These are phyloP conservation scores for Themeda triandra DNA, from an alignment of 176 grass and related monocot species.

Conservation along the genomic window DNA sequence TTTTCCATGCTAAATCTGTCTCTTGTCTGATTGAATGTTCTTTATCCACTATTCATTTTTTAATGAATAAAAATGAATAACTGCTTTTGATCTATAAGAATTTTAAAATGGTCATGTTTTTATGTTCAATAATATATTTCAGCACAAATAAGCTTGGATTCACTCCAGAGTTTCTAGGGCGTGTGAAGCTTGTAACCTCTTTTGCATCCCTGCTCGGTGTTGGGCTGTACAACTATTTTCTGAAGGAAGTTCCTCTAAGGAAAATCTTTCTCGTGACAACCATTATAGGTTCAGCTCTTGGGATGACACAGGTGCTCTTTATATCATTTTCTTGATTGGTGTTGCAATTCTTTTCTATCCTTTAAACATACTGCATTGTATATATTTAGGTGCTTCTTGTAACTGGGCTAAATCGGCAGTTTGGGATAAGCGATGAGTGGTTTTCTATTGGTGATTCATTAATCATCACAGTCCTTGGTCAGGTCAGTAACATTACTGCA, in stretches of 20 bases:
- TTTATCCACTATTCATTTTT: neutral
- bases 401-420: slow-evolving; percentile 75
- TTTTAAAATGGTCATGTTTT: slow-evolving; percentile 12
- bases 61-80: neutral
- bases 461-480: slow-evolving; percentile 96
- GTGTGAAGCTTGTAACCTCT: slow-evolving; percentile 93
- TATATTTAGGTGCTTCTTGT: slow-evolving; percentile 77
- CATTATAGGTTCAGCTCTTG: slow-evolving; percentile 86
- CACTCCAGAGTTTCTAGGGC: slow-evolving; percentile 96
- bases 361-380: slow-evolving; percentile 22
- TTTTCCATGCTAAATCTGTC: neutral
- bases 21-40: neutral
- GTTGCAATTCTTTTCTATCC: slow-evolving; percentile 15
- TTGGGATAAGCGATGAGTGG: slow-evolving; percentile 95
- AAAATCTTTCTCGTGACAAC: slow-evolving; percentile 95
- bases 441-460: slow-evolving; percentile 97
- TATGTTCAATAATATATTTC: slow-evolving; percentile 39
- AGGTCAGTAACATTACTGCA: slow-evolving; percentile 41
- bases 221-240: slow-evolving; percentile 88
- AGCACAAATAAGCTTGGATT: slow-evolving; percentile 98
- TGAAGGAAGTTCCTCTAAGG: slow-evolving; percentile 86
- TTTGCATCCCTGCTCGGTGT: slow-evolving; percentile 91
- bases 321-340: slow-evolving; percentile 32
- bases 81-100: neutral
- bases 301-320: slow-evolving; percentile 86